These are phyloP conservation scores for Boechera divaricarpa DNA, from an alignment of 345 rosid genomes.

Conservation along the genomic window DNA sequence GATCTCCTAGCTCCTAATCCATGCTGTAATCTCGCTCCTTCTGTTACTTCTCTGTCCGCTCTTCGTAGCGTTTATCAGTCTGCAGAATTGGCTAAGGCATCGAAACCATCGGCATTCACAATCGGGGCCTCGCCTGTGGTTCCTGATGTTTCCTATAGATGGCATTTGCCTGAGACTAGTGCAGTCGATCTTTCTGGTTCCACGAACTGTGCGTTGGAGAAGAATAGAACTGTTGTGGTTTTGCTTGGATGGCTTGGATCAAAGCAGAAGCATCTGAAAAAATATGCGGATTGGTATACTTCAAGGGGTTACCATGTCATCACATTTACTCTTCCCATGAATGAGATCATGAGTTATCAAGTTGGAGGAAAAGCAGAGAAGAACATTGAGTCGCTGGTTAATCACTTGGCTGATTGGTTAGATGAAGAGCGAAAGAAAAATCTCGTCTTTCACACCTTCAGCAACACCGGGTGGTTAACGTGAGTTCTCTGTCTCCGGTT, in stretches of 20 bases:
- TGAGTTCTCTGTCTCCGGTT: conserved; percentile 46
- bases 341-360: conserved; percentile 82
- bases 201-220: conserved; percentile 59
- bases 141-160: conserved; percentile 74
- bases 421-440: conserved; percentile 86
- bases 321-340: conserved; percentile 91
- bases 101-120: conserved; percentile 53
- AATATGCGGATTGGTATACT: conserved; percentile 97
- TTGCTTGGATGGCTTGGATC: conserved; percentile 99
- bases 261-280: conserved; percentile 90
- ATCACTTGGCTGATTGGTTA: conserved; percentile 90
- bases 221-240: conserved; percentile 89
- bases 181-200: conserved; percentile 62
- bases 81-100: conserved; percentile 73
- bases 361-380: conserved; percentile 94
- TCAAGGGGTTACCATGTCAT: conserved; percentile 91
- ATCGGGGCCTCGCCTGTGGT: conserved; percentile 44
- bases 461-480: conserved; percentile 99
- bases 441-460: conserved; percentile 93
- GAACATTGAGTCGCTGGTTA: conserved; percentile 74
- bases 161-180: conserved; percentile 85
- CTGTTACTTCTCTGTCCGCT: conserved; percentile 53
- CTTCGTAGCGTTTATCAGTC: conserved; percentile 65
- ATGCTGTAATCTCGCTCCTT: conserved; percentile 42
- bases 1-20: conserved; percentile 47